These are phyloP conservation scores for Scutellaria minor DNA, from an alignment of 257 asterid genomes.

Conservation along the genomic window DNA sequence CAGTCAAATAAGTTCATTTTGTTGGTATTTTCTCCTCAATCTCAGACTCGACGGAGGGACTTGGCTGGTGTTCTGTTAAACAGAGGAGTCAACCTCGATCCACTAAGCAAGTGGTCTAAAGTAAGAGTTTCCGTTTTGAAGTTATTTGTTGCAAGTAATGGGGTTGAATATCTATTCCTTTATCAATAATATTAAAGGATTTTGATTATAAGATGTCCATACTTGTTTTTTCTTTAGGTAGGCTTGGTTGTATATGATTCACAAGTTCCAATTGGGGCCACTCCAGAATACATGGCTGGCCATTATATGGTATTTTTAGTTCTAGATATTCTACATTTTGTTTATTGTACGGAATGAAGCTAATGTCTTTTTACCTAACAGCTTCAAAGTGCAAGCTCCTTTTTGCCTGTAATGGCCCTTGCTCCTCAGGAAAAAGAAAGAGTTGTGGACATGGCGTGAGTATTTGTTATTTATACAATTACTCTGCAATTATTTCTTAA, in stretches of 20 bases:
- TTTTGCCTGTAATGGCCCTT: conserved; percentile 96
- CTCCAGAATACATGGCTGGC: conserved; percentile 99
- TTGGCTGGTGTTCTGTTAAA: conserved; percentile 90
- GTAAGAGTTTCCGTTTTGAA: conserved; percentile 48
- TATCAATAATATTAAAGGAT: conserved; percentile 11
- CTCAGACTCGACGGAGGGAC: conserved; percentile 92
- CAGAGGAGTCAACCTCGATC: conserved; percentile 97
- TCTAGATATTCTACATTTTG: conserved; percentile 19
- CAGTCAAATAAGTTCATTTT: conserved; percentile 24
- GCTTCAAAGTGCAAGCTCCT: conserved; percentile 97
- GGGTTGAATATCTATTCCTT: not conserved
- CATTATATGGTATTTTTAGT: conserved; percentile 77
- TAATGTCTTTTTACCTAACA: conserved; percentile 46
- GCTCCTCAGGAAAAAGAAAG: conserved; percentile 96
- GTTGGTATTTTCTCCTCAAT: conserved; percentile 30
- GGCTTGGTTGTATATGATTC: conserved; percentile 96
- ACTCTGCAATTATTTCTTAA: not conserved
- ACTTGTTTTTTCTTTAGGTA: conserved; percentile 54
- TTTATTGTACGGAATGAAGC: conserved; percentile 26
- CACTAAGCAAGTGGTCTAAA: conserved; percentile 97
- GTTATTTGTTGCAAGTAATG: conserved; percentile 3
- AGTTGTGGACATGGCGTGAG: conserved; percentile 97
- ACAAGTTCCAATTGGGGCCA: conserved; percentile 97
- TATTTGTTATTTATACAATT: conserved; percentile 28
- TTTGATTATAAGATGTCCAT: not conserved